These are phyloP conservation scores for Colletotrichum orbiculare DNA, from an alignment of 2,329 filamentous ascomycete genomes.

Conservation along the genomic window DNA sequence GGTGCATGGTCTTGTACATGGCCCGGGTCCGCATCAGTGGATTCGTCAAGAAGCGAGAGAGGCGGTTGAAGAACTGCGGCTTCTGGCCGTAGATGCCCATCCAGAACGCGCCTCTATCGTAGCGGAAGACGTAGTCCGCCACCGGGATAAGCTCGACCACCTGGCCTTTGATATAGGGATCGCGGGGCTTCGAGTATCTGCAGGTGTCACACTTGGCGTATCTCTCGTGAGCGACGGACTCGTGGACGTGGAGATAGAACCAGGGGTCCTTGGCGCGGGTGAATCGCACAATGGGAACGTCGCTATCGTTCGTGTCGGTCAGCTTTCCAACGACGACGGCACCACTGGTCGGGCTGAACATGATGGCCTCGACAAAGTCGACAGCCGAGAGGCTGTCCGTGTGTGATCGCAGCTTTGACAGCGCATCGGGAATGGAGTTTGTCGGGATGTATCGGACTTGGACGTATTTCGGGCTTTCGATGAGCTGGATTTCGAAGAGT, in stretches of 20 bases:
- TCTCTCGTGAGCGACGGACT: conserved; percentile 30
- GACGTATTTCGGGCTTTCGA: conserved; percentile 64
- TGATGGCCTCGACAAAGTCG: conserved; percentile 73
- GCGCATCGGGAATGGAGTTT: conserved; percentile 52
- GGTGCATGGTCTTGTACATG: conserved; percentile 72
- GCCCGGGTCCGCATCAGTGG: conserved; percentile 70
- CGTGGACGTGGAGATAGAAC: conserved; percentile 72
- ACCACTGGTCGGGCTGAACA: conserved; percentile 53
- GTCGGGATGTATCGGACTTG: conserved; percentile 65
- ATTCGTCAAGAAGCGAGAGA: conserved; percentile 69
- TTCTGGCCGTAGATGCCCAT: conserved; percentile 68
- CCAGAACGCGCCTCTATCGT: conserved; percentile 76
- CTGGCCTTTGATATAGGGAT: not conserved
- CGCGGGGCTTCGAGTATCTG: not conserved
- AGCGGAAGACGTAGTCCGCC: conserved; percentile 67
- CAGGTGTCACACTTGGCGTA: conserved; percentile 14
- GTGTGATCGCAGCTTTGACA: conserved; percentile 50
- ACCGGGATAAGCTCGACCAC: conserved; percentile 41
- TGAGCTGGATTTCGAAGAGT: conserved; percentile 66
- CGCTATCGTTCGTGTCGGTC: conserved; percentile 34
- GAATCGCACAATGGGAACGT: conserved; percentile 49
- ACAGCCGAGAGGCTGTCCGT: not conserved
- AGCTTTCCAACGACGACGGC: conserved; percentile 65
- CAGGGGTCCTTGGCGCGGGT: conserved; percentile 67
- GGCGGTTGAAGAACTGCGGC: conserved; percentile 64